Conservation (phyloP, 2,329 filamentous ascomycete species). For the Pestalotiopsis sp. region DNA sequence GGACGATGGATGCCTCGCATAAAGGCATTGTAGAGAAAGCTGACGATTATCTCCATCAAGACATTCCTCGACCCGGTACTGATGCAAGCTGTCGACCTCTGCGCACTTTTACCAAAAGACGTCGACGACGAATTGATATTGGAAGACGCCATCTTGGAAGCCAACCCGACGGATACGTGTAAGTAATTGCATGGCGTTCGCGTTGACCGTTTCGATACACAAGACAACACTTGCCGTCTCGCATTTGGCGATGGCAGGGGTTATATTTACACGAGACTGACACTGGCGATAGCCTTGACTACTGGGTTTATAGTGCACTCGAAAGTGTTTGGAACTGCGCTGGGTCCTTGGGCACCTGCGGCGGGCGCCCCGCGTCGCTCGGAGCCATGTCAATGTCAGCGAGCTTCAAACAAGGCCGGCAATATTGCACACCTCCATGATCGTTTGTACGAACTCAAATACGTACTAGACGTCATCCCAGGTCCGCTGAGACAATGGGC, state of each 20-base stretch:
- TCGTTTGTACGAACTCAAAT: constrained; percentile 3
- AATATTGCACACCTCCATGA: not conserved
- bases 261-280: not conserved
- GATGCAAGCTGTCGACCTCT: not conserved
- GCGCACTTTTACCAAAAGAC: not conserved
- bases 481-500: constrained; percentile 26
- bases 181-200: not conserved
- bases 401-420: not conserved
- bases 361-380: not conserved
- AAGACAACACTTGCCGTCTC: not conserved
- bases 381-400: not conserved
- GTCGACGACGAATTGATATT: constrained; percentile 3
- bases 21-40: not conserved
- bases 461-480: constrained; percentile 2
- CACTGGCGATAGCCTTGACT: not conserved
- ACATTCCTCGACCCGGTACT: constrained; percentile 6
- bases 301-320: constrained; percentile 5
- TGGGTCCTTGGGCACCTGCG: not conserved
- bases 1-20: not conserved
- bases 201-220: not conserved
- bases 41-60: not conserved
- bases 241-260: not conserved
- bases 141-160: not conserved
- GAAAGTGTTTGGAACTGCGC: not conserved
- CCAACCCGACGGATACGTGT: not conserved